phyloP scores from a whole-genome alignment of 495 filamentous ascomycete species.

The Penicillium parvum region DNA sequence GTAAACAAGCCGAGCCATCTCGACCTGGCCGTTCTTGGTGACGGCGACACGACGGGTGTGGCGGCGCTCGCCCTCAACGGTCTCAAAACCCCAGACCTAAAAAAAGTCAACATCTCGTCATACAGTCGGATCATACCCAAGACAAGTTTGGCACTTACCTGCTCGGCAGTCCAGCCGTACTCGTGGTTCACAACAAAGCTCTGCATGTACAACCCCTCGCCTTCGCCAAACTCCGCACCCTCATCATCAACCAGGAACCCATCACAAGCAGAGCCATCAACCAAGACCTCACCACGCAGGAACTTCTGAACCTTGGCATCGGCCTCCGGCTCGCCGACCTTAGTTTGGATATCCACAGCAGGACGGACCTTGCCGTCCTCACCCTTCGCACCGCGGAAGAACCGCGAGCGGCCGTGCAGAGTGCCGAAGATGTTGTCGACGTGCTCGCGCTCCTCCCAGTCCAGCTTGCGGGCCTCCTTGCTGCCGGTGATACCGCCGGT shows the following conservation, averaged over 20 bases:
- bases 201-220: constrained; percentile 41
- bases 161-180: constrained; percentile 47
- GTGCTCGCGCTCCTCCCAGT: constrained; percentile 67
- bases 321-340: constrained; percentile 30
- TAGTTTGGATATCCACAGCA: constrained; percentile 28
- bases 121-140: constrained; percentile 3
- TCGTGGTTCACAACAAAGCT: constrained; percentile 43
- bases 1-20: constrained; percentile 69
- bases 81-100: constrained; percentile 62
- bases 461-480: constrained; percentile 64
- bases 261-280: constrained; percentile 32
- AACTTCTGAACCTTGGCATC: constrained; percentile 46
- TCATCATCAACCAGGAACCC: constrained; percentile 38
- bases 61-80: constrained; percentile 54
- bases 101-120: constrained; percentile 5
- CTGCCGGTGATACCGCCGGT: constrained; percentile 74
- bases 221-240: constrained; percentile 34
- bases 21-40: constrained; percentile 52
- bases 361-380: constrained; percentile 36
- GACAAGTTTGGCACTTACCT: constrained; percentile 29
- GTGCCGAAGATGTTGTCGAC: constrained; percentile 77
- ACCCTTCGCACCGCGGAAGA: constrained; percentile 36
- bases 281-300: constrained; percentile 36
- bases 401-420: constrained; percentile 59
- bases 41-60: constrained; percentile 65